Evolutionary conservation across 1,139 yeast species (phyloP).

Genomic region (Saccharomycopsis crataegensis): DNA sequence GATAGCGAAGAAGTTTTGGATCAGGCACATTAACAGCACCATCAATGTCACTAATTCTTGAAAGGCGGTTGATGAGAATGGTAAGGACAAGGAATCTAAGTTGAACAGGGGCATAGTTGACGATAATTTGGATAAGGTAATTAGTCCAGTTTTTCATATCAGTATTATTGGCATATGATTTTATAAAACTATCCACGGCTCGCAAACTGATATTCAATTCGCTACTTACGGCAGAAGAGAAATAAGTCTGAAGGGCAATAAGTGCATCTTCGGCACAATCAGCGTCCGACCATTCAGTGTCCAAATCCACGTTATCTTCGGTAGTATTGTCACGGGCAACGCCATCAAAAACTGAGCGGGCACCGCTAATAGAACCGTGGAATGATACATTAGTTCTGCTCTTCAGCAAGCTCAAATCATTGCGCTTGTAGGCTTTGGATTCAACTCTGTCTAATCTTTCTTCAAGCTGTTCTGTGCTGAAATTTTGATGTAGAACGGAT

Average conservation of each 20-base stretch:
- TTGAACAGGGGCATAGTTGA: slow-evolving; percentile 84
- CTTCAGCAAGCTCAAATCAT: neutral
- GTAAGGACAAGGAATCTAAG: slow-evolving; percentile 63
- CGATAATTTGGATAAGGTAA: slow-evolving; percentile 53
- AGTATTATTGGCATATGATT: slow-evolving; percentile 20
- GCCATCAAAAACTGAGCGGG: neutral
- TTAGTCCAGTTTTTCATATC: slow-evolving; percentile 41
- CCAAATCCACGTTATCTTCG: slow-evolving; percentile 16
- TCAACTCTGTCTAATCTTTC: neutral
- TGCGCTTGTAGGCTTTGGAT: neutral
- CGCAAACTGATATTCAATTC: slow-evolving; percentile 2
- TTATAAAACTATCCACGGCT: slow-evolving; percentile 7
- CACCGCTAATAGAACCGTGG: neutral
- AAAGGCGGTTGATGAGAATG: slow-evolving; percentile 31
- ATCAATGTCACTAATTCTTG: slow-evolving; percentile 21
- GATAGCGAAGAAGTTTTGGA: slow-evolving; percentile 27
- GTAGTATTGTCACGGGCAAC: slow-evolving; percentile 9
- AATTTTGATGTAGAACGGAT: neutral
- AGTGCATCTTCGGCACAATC: slow-evolving; percentile 27
- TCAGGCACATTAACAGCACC: neutral
- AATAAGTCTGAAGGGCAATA: slow-evolving; percentile 38
- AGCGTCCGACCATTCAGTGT: slow-evolving; percentile 12
- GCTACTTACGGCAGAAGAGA: neutral
- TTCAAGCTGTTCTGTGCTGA: slow-evolving; percentile 4
- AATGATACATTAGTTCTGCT: neutral